These are phyloP conservation scores for Trichoderma sp. DNA, from an alignment of 2,329 filamentous ascomycete genomes.

Conservation along the genomic window DNA sequence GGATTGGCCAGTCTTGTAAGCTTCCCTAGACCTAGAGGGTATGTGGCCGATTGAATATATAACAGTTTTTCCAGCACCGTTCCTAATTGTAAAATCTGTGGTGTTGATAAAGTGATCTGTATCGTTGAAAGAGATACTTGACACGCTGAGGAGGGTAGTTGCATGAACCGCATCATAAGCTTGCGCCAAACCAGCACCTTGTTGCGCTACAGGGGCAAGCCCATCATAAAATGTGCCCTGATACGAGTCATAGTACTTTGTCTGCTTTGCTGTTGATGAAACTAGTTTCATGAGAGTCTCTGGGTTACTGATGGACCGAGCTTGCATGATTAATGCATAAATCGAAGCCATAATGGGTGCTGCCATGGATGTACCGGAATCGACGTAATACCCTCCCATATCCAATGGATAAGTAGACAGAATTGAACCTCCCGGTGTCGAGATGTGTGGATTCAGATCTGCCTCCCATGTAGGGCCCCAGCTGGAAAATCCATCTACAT, in stretches of 20 bases:
- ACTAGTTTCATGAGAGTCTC: conserved; percentile 47
- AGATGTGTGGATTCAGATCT: conserved; percentile 53
- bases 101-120: conserved; percentile 52
- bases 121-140: conserved; percentile 61
- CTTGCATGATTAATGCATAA: conserved; percentile 51
- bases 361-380: conserved; percentile 59
- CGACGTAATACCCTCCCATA: conserved; percentile 48
- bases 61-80: conserved; percentile 46
- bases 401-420: conserved; percentile 53
- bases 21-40: conserved; percentile 52
- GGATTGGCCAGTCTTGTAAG: conserved; percentile 34
- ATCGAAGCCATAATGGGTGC: conserved; percentile 54
- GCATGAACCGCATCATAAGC: conserved; percentile 57
- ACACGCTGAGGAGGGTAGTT: conserved; percentile 51
- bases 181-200: conserved; percentile 59
- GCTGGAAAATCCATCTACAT: conserved; percentile 49
- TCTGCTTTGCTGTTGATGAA: conserved; percentile 47
- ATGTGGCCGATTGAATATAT: conserved; percentile 52
- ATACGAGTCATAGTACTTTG: conserved; percentile 43
- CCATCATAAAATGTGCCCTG: conserved; percentile 33
- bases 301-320: conserved; percentile 49
- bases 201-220: conserved; percentile 56
- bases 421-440: conserved; percentile 54
- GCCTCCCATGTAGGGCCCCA: conserved; percentile 62
- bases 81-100: conserved; percentile 54